Evolutionary conservation across 208 protist genomes (phyloP), one percentile per base, ranked within the genome.

Genomic region (Leishmania turanica): DNA sequence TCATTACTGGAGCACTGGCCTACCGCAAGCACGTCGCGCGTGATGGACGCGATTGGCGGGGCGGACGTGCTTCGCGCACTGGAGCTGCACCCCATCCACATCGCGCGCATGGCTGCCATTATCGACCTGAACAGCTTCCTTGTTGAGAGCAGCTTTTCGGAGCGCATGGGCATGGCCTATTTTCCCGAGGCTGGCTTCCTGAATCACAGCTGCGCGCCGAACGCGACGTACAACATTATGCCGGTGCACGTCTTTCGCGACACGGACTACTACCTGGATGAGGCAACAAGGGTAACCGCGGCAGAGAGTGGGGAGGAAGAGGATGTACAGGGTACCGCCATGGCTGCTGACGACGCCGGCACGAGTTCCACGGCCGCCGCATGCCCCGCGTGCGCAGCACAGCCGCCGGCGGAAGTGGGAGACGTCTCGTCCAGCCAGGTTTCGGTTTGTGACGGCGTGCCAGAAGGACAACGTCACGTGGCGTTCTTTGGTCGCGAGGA

Each of bases 111-210:
- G 15, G 92, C 92, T 5, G 91, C 95, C 65, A 92, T 96, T 31
- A 84, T 97, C 6, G 95, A 97, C 82, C 69, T 97, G 84, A 96
- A 96, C 84, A 94, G 90, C 77, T 96, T 97, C 69, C 90, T 96
- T 19, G 93, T 97, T 45, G 92, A 97, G 79, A 95, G 91, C 65
- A 95, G 77, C 75, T 94, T 91, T 60, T 91, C 91, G 51, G 91
- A 96, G 83, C 91, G 93, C 11, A 96, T 94, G 66, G 95, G 95
- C 47, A 96, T 96, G 91, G 95, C 90, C 17, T 97, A 97, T 88
- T 97, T 96, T 74, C 92, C 95, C 9, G 92, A 96, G 84, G 95
- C 95, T 0, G 95, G 91, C 24, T 96, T 96, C 73, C 77, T 96
- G 27, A 97, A 97, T 65, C 95, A 97, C 87, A 97, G 95, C 90